Base-by-base conservation (phyloP, 148 eudicot genomes). In the Suaeda aralocaspica region DNA sequence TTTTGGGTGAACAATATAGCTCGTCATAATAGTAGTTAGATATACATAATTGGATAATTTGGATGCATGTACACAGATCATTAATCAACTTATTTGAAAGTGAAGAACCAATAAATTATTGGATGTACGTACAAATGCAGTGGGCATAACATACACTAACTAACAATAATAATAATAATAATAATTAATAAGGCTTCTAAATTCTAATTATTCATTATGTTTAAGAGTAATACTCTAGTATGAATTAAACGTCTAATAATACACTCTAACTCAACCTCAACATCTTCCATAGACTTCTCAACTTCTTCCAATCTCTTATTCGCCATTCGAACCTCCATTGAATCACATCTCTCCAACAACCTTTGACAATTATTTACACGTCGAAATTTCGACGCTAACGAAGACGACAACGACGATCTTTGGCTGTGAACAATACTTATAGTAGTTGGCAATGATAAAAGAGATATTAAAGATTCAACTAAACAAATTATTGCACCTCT, bases 171-270 rank as follows among this genome's bases (percentile, higher is more conserved):
- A n/a, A n/a, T n/a, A n/a, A n/a, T n/a, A n/a, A n/a, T n/a, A n/a
- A n/a, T n/a, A n/a, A n/a, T n/a, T n/a, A n/a, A n/a, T n/a, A n/a
- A n/a, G n/a, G n/a, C n/a, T n/a, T n/a, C n/a, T n/a, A n/a, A n/a
- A n/a, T n/a, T n/a, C n/a, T 76, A 88, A 66, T 70, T 78, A 48
- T 82, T 84, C 59, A 90, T 77, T 57, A 87, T 74, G 58, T 90
- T 87, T 31, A 90, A 86, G 44, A 90, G 88, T 59, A 84, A 86
- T 55, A 83, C 92, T 65, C 96, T 84, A 30, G 96, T 90, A 61
- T 71, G 79, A 36, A 87, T 86, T 72, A 90, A 76, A 57, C 90
- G 73, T 36, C 87, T 82, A 73, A 84, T 84, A 41, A 90, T 90
- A 22, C 84, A 73, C 58, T 82, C 90, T 36, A 87, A 50, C 70